Evolutionary conservation across 1,284 basidiomycete species (phyloP), one percentile per base, ranked within the genome.

Genomic region (Ceratobasidium sp.): DNA sequence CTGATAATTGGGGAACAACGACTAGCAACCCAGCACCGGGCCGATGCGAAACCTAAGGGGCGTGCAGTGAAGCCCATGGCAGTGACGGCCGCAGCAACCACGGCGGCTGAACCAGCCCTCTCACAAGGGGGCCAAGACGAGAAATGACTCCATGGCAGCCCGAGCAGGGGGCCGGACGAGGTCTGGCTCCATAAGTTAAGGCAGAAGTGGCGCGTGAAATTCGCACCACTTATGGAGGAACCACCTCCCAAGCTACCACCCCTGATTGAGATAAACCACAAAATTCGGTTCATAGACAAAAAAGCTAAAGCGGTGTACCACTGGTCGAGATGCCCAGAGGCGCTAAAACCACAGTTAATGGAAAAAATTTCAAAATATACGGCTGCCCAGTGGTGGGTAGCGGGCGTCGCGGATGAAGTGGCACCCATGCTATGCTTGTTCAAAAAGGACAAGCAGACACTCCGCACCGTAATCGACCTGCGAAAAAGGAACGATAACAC

Each of bases 401-500:
- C 80, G 5, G 74, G 76, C 0, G 81, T 74, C 1, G 80, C 78
- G 0, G 64, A 66, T 0, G 83, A 83, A 27, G 78, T 82, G 1
- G 79, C 81, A 33, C 84, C 84, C 0, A 76, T 84, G 54, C 77
- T 85, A 15, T 83, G 84, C 44, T 74, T 86, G 0, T 76, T 79
- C 1, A 84, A 85, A 71, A 78, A 80, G 0, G 73, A 74, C 0
- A 82, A 82, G 27, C 11, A 17, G 22, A 53, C 51, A 3, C 17
- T 62, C 9, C 36, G 36, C 36, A 45, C 19, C 2, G 59, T 86
- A 85, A 84, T 83, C 53, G 83, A 86, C 69, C 85, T 83, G 67
- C 78, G 82, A 0, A n/a, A 78, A 5, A 57, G 85, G 0, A 86
- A 86, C 75, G 71, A 51, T 0, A 84, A 84, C 75, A 85, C 83